Percentiles rank a stretch among this genome's conserved stretches.
Conservation (phyloP, 2,329 filamentous ascomycete genomes). For the Microdochium nivale region DNA sequence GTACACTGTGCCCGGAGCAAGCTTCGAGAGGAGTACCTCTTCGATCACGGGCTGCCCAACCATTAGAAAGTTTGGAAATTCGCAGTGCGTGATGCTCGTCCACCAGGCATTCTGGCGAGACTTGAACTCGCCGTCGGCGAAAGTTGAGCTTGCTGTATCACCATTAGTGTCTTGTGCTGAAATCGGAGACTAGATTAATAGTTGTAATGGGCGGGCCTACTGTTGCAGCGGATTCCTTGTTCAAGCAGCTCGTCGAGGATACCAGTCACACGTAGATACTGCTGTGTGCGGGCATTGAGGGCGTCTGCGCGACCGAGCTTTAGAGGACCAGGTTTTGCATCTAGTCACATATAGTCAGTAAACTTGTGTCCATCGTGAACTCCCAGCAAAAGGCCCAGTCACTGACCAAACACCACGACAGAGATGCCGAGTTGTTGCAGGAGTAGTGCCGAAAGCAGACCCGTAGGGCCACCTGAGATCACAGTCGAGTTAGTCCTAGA, state of each 20-base stretch:
- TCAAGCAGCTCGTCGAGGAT: constrained; percentile 31
- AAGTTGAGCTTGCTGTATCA: constrained; percentile 34
- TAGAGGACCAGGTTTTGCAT: constrained; percentile 27
- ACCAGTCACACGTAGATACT: constrained; percentile 35
- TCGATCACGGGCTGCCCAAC: constrained; percentile 39
- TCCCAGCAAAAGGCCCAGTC: background rate
- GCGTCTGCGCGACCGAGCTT: constrained; percentile 37
- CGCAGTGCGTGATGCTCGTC: constrained; percentile 32
- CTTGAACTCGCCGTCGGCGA: constrained; percentile 34
- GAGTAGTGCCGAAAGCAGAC: constrained; percentile 33
- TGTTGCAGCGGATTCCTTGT: constrained; percentile 38
- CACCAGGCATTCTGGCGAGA: constrained; percentile 39
- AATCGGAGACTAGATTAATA: background rate
- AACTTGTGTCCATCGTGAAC: background rate
- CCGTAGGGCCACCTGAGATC: constrained; percentile 32
- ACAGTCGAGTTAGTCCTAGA: constrained; percentile 1
- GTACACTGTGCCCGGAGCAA: constrained; percentile 20
- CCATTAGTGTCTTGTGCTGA: background rate
- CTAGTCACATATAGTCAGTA: constrained; percentile 13
- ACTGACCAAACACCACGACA: constrained; percentile 28
- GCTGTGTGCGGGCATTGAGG: constrained; percentile 38
- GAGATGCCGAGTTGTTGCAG: constrained; percentile 30
- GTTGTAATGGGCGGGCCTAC: constrained; percentile 17
- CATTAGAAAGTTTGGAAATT: constrained; percentile 41
- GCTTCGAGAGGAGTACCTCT: constrained; percentile 22